Conservation (phyloP, 2,329 filamentous ascomycete species). For the Talaromyces sp. region DNA sequence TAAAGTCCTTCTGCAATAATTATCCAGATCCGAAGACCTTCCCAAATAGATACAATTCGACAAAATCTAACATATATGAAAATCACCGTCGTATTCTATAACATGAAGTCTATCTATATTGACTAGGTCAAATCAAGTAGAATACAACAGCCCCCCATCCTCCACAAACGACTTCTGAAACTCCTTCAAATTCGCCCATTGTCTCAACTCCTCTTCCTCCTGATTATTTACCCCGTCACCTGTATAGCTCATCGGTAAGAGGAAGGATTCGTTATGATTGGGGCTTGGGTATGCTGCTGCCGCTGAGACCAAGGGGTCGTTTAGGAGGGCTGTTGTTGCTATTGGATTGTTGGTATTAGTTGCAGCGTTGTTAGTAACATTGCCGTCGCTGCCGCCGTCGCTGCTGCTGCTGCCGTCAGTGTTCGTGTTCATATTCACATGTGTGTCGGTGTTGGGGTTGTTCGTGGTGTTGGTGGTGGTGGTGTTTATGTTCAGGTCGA, state of each 20-base stretch:
- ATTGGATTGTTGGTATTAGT: neutral
- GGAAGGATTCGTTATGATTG: constrained; percentile 21
- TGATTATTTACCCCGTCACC: constrained; percentile 39
- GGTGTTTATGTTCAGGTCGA: neutral
- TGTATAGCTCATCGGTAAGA: constrained; percentile 33
- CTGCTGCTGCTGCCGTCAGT: too few relatives aligned
- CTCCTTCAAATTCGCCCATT: constrained; percentile 74
- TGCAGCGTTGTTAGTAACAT: too few relatives aligned
- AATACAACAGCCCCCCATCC: constrained; percentile 48
- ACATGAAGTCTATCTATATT: too few relatives aligned
- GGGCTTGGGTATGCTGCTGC: constrained; percentile 19
- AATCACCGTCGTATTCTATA: too few relatives aligned
- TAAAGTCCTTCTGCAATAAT: too few relatives aligned
- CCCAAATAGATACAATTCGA: neutral
- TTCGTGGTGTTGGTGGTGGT: neutral
- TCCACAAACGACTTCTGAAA: constrained; percentile 69
- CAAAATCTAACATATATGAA: too few relatives aligned
- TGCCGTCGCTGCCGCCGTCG: neutral
- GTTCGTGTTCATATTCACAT: neutral
- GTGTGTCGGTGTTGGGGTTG: neutral
- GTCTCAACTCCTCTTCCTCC: constrained; percentile 69
- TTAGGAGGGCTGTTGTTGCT: neutral
- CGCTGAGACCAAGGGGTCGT: constrained; percentile 17
- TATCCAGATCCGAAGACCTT: too few relatives aligned
- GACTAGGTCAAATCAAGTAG: constrained; percentile 15